Base-by-base conservation (phyloP, 192 early-diverging fungal genomes). In the Podila epigama region DNA sequence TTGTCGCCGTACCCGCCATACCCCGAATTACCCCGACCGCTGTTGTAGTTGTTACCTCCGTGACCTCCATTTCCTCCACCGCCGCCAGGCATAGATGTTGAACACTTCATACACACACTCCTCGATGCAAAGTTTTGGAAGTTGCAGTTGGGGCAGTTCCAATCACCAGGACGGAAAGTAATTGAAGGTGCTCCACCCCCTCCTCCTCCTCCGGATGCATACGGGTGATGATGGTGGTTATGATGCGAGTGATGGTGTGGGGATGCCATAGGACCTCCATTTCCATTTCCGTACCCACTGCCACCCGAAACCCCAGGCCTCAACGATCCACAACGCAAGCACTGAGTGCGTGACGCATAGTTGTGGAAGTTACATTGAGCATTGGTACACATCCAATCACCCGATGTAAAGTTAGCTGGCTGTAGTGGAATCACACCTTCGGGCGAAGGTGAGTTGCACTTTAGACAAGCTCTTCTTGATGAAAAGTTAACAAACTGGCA, bases 121-220 rank as follows among this genome's bases (percentile, higher is more conserved):
- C 92, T 79, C 18, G 91, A 92, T 0, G 92, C 89, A 80, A 93
- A 94, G 75, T 94, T 94, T 54, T 92, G 91, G 78, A 92, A 94
- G 15, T 64, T 61, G 73, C 92, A 94, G 56, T 88, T 87, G 9
- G 88, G 83, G 68, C 92, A 94, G 48, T 89, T 89, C 91, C 91
- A 93, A 71, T 92, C 91, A 12, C 92, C 92, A 12, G 85, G 85
- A 29, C 86, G 72, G 66, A 89, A 87, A 9, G 81, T 60, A 35
- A 81, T 79, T n/a, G 63, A 70, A 22, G 62, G 55, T 28, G 52
- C 70, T 13, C 67, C 44, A 18, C 65, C 39, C 9, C 61, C 52
- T 22, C 51, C 41, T 20, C 67, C 53, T 3, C 78, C 77, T n/a
- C 67, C 75, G 35, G 68, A 62, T 25, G 70, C 70, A 37, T 75